Evolutionary conservation across 495 filamentous ascomycete genomes (phyloP), one percentile per base, ranked within the genome.

Genomic region (Trichoderma erinaceum): DNA sequence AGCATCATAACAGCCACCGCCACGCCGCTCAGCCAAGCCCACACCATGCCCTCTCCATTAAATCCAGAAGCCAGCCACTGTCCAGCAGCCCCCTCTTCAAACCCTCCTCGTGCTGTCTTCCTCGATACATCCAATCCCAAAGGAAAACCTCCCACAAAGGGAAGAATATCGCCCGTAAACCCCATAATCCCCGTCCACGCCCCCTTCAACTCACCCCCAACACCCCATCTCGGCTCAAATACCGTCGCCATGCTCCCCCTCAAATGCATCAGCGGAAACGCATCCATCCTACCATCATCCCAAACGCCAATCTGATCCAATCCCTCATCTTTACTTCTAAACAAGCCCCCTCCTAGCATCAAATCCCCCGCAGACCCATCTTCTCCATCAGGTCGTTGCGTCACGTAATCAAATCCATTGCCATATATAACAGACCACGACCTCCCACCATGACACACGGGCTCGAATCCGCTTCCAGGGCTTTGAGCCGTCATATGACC

Each of bases 21-120:
- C 12, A 71, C 74, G 2, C 81, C 82, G 61, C 72, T 77, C 8
- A 78, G 69, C 82, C 82, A 84, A 18, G 79, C 76, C 72, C 78
- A 78, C 18, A 75, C 78, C 78, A 85, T 82, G 29, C 83, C 83
- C 32, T 84, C 77, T 16, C 80, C 82, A 50, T 70, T 72, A 67
- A 79, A 85, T 3, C 81, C 83, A 0, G 78, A 80, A 12, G 76
- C 70, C 7, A 85, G 74, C 81, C 81, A 85, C 69, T 85, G 81
- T 12, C 73, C 73, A 0, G 64, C 68, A 44, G 35, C 35, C 35
- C 64, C 52, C 12, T 68, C 56, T 29, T 32, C 61, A 29, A 65
- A 46, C 4, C 38, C 65, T 2, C 65, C 71, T 52, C 48, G 38
- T 5, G 12, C 23, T 27, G 16, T 41, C 18, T 61, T 41, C 41